Percentiles rank a stretch among this genome's conserved stretches.
phyloP scores from a whole-genome alignment of 805 yeast species.

The Candida orba region DNA sequence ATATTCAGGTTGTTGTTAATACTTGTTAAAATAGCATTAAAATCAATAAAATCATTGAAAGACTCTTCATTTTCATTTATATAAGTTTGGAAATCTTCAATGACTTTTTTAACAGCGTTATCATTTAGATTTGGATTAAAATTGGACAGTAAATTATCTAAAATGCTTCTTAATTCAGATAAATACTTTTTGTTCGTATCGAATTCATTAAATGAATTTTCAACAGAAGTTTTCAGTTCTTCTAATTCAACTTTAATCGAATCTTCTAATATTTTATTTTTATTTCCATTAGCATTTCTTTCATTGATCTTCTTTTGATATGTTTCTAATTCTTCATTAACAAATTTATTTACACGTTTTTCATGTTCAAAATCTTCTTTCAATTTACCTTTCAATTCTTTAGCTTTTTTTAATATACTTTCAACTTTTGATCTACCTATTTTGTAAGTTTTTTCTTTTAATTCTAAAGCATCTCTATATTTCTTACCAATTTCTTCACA shows the following conservation, averaged over 20 bases:
- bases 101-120: slow-evolving; percentile 72
- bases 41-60: slow-evolving; percentile 1
- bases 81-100: slow-evolving; percentile 33
- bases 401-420: slow-evolving; percentile 17
- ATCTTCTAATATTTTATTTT: slow-evolving; percentile 4
- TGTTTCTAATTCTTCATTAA: slow-evolving; percentile 8
- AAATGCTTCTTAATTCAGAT: slow-evolving; percentile 26
- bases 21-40: background rate
- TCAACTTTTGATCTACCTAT: slow-evolving; percentile 15
- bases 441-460: slow-evolving; percentile 9
- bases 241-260: slow-evolving; percentile 5
- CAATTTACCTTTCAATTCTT: slow-evolving; percentile 19
- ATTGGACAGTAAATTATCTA: slow-evolving; percentile 42
- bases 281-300: background rate
- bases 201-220: slow-evolving; percentile 16
- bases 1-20: background rate
- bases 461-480: slow-evolving; percentile 7
- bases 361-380: slow-evolving; percentile 21
- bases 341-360: slow-evolving; percentile 1
- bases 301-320: slow-evolving; percentile 1
- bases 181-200: slow-evolving; percentile 20
- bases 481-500: slow-evolving; percentile 25
- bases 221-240: slow-evolving; percentile 9
- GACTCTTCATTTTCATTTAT: slow-evolving; percentile 4
- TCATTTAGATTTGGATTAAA: slow-evolving; percentile 85